Base-by-base conservation (phyloP, 1,139 yeast genomes). In the Eremothecium gossypii region DNA sequence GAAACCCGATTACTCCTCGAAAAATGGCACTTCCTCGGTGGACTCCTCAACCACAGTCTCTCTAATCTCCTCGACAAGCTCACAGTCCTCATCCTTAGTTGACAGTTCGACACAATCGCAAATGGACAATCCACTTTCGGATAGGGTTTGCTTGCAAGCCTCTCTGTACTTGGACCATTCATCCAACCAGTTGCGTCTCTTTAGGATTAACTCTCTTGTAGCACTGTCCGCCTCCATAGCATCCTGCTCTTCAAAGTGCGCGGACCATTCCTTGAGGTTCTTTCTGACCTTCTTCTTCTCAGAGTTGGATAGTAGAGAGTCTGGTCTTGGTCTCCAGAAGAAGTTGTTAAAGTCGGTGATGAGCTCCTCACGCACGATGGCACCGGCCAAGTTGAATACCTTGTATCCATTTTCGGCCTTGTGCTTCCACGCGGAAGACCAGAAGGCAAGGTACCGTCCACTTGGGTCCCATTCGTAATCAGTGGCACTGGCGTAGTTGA, bases 271-370 rank as follows among this genome's bases (percentile, higher is more conserved):
- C 63, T 83, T 79, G 70, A 91, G 71, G 68, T 83, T 82, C 81
- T 85, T 83, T 70, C 87, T 77, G 50, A 91, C 87, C 73, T 82
- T 82, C 82, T 86, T 85, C 71, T 49, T 59, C 61, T 86, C 95
- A 52, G 79, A 81, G 56, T 80, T 78, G 47, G 80, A 70, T 60
- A 93, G 76, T 49, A 80, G 67, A 4, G 89, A 73, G 14, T 76
- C 78, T 41, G 98, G 98, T 68, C 98, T 81, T 54, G 98, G 97
- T 73, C 99, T 83, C 99, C 99, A 93, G 49, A 79, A 71, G 57
- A 91, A 83, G 50, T 84, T 89, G 68, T 81, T 85, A 74, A 93
- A 86, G 49, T 80, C 83, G 57, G 85, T 94, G 47, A 84, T 65
- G 30, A 75, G 67, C 57, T 86, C 95, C 56, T 84, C 94, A 54